Base-by-base conservation (phyloP, 805 yeast species). In the Kluyveromyces siamensis region DNA sequence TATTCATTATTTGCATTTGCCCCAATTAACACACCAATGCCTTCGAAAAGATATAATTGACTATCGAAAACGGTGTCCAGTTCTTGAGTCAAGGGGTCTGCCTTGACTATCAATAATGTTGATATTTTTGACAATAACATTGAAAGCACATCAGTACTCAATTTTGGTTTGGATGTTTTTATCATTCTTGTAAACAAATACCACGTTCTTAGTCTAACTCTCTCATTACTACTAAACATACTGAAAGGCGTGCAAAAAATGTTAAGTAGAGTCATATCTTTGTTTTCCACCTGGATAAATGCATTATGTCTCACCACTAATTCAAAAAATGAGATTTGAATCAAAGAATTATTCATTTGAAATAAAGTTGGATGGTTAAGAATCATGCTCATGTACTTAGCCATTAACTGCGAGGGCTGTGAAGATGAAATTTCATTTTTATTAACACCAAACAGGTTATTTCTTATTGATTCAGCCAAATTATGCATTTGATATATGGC, bases 181-280 rank as follows among this genome's bases (percentile, higher is more conserved):
- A 89, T 75, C 59, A 90, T 86, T 63, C 95, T 77, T 59, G 83
- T 83, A 57, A 91, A 87, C 53, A 90, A 71, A 63, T 87, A 91
- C 96, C 98, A 93, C 40, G 95, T 76, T 63, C 97, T 81, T 48
- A 80, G 73, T 58, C 89, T 81, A 4, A 90, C 96, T 52, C 80
- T 84, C 50, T 77, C 84, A 55, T 76, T 73, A 6, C 74, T 72
- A 67, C 84, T 87, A 65, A 87, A 89, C 52, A 91, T 77, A 14
- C 97, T 98, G 56, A 83, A 75, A 36, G 81, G 81, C 16, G 93
- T 80, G 41, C 88, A 79, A 62, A 93, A 91, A 19, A 86, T 76
- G 56, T 86, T 85, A 50, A 91, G 71, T 17, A 88, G 79, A 10
- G 86, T 71, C 39, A 85, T 70, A 44, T 72, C 67, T 54, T 76